A percentile compares a stretch with the other conserved stretches of the same genome.
Conservation (phyloP, 2,329 filamentous ascomycete species). For the Neofusicoccum sp. region DNA sequence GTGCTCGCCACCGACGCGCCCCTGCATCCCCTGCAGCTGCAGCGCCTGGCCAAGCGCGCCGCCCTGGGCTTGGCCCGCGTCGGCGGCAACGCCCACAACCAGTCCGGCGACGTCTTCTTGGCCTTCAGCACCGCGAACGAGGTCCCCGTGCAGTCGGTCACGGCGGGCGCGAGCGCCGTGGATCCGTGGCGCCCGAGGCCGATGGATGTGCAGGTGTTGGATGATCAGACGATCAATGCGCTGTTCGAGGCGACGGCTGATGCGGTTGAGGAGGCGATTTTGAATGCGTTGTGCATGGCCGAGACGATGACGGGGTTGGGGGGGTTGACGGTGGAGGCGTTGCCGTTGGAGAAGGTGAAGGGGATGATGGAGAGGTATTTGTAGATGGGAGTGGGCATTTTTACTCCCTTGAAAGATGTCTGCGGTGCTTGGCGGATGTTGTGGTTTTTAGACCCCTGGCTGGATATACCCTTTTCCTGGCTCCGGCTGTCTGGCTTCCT, state of each 20-base stretch:
- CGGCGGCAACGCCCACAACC: conserved; percentile 63
- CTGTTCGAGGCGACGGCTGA: conserved; percentile 65
- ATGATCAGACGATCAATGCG: conserved; percentile 63
- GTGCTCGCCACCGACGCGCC: conserved; percentile 64
- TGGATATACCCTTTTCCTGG: no score
- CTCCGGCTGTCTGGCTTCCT: no score
- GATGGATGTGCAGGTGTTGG: conserved; percentile 53
- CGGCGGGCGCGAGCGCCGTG: conserved; percentile 27
- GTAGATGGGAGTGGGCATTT: neutral
- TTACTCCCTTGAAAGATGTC: neutral
- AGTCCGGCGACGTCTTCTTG: conserved; percentile 68
- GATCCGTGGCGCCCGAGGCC: conserved; percentile 43
- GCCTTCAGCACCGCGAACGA: conserved; percentile 66
- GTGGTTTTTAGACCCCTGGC: no score
- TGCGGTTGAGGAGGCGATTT: conserved; percentile 66
- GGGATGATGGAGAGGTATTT: conserved; percentile 33
- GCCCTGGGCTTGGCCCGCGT: conserved; percentile 64
- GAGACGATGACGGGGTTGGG: conserved; percentile 60
- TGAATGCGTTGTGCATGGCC: conserved; percentile 65
- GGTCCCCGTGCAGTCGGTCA: conserved; percentile 48
- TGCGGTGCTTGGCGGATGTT: neutral
- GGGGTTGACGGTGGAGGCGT: conserved; percentile 44
- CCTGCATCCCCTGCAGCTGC: conserved; percentile 59
- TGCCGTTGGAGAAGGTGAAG: conserved; percentile 39
- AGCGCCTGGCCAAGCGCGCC: conserved; percentile 62